These are phyloP conservation scores for Medicago truncatula DNA, from an alignment of 306 rosid species.

Conservation along the genomic window MtrunA17r5.0-ANR NC_053042.1:17667501-17668000, in stretches of 20 bases:
- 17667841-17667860: constrained; percentile 60
- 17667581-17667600: constrained; percentile 77
- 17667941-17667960: constrained; percentile 64
- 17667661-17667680: constrained; percentile 79
- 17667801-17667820: constrained; percentile 65
- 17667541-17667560: constrained; percentile 1
- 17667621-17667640: constrained; percentile 77
- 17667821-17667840: constrained; percentile 67
- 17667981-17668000: constrained; percentile 76
- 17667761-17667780: constrained; percentile 76
- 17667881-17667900: constrained; percentile 74
- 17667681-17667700: constrained; percentile 69
- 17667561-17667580: constrained; percentile 53
- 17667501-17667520: constrained; percentile 22
- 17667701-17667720: constrained; percentile 57
- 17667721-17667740: constrained; percentile 68
- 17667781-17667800: constrained; percentile 75
- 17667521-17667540: not conserved
- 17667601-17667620: constrained; percentile 59
- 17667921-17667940: constrained; percentile 63
- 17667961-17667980: constrained; percentile 81
- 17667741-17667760: constrained; percentile 63
- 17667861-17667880: constrained; percentile 69
- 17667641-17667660: constrained; percentile 86
- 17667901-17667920: constrained; percentile 66